Conservation (phyloP, 805 yeast species). For the Candida montana region DNA sequence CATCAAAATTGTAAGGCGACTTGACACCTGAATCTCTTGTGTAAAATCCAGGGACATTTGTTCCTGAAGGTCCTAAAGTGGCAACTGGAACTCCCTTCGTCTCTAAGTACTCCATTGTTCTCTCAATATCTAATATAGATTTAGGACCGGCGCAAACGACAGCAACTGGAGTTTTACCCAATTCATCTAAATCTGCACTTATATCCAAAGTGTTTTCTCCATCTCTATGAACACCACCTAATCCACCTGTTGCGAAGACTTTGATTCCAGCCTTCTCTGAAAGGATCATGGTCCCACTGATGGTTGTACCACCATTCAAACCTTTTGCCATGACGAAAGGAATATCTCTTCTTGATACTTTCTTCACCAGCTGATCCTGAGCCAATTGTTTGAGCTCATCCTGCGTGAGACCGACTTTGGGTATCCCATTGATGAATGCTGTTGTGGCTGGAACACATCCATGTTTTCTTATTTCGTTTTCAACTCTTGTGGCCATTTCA, state of each 20-base stretch:
- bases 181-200: constrained; percentile 82
- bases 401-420: constrained; percentile 57
- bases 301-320: constrained; percentile 83
- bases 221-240: constrained; percentile 86
- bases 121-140: constrained; percentile 71
- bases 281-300: constrained; percentile 82
- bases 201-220: constrained; percentile 74
- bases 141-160: constrained; percentile 95
- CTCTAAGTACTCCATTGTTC: constrained; percentile 82
- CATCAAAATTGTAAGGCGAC: constrained; percentile 62
- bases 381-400: constrained; percentile 46
- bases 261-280: constrained; percentile 70
- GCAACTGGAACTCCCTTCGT: constrained; percentile 88
- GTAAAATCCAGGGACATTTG: constrained; percentile 76
- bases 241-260: constrained; percentile 89
- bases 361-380: constrained; percentile 33
- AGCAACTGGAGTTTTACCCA: constrained; percentile 75
- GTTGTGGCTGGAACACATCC: constrained; percentile 85
- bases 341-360: constrained; percentile 78
- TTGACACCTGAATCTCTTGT: constrained; percentile 66
- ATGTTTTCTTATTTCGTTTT: constrained; percentile 46
- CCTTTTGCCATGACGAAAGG: constrained; percentile 60
- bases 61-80: constrained; percentile 50
- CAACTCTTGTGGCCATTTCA: constrained; percentile 67
- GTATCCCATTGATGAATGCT: constrained; percentile 68